phyloP scores from a whole-genome alignment of 805 yeast genomes.

The Groenewaldozyma salmanticensis region DNA sequence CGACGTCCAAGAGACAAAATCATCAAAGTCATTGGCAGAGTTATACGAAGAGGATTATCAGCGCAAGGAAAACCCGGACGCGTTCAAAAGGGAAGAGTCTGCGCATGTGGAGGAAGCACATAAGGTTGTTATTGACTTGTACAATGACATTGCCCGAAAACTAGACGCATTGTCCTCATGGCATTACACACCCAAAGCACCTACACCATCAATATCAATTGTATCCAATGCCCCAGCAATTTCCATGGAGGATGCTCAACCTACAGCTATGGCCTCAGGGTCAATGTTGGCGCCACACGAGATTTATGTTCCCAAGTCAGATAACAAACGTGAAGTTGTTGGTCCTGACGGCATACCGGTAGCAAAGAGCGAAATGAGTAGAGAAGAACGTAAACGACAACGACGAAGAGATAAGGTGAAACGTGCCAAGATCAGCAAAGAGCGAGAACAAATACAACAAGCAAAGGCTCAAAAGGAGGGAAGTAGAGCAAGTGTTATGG shows the following conservation, averaged over 20 bases:
- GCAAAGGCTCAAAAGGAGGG: constrained; percentile 37
- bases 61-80: constrained; percentile 30
- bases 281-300: constrained; percentile 91
- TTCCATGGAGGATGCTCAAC: constrained; percentile 94
- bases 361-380: constrained; percentile 69
- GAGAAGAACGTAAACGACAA: constrained; percentile 79
- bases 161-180: constrained; percentile 91
- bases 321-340: constrained; percentile 44
- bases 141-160: constrained; percentile 51
- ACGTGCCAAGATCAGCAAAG: constrained; percentile 44
- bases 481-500: constrained; percentile 54
- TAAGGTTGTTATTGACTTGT: constrained; percentile 63
- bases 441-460: constrained; percentile 26
- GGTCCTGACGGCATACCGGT: constrained; percentile 66
- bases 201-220: constrained; percentile 67
- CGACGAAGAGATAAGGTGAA: constrained; percentile 81
- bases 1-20: constrained; percentile 75
- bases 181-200: constrained; percentile 86
- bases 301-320: constrained; percentile 44
- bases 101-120: constrained; percentile 68
- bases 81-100: constrained; percentile 37
- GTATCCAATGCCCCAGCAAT: constrained; percentile 77
- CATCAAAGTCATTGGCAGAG: constrained; percentile 82
- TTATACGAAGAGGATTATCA: constrained; percentile 76
- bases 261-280: constrained; percentile 65